Evolutionary conservation across 306 rosid species (phyloP), one percentile per base, ranked within the genome.

Genomic region (Medicago lupulina): DNA sequence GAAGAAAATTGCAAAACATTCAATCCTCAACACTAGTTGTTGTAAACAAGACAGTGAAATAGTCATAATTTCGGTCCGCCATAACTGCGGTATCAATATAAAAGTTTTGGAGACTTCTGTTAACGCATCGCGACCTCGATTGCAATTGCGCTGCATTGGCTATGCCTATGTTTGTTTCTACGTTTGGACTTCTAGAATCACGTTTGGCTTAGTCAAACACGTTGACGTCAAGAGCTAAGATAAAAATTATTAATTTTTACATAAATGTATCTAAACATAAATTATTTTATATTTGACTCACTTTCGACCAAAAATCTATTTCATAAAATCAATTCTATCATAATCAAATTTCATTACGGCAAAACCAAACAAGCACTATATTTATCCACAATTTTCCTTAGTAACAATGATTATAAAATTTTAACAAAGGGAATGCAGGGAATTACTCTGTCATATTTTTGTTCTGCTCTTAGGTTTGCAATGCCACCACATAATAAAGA

Each of bases 401-500:
- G 16, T 46, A 46, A 4, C 16, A 4, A 13, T 6, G 16, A 13
- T 44, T 46, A 46, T 46, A 46, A 43, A 44, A 14, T 44, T 44
- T 44, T 44, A 44, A 44, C 4, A 13, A 12, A 46, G n/a, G n/a
- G 51, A 46, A 46, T 43, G 49, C 4, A 5, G 5, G 31, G 49
- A 0, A 81, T 77, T 83, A 93, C 98, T 49, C 98, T 83, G 57
- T 93, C 98, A 70, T 78, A 93, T 80, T 73, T 89, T 19, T 93
- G 97, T 6, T 90, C 90, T 0, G 0, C 25, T 21, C 77, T 60
- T 2, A 88, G 59, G 71, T 91, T 89, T 14, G 82, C 85, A 71
- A 91, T 63, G 66, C 98, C 98, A 67, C 97, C 97, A 58, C 94
- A 89, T 4, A 93, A 77, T 28, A 91, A 88, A 67, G 98, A 93